Evolutionary conservation across 805 yeast genomes (phyloP).

Genomic region (Metschnikowia hibisci): DNA sequence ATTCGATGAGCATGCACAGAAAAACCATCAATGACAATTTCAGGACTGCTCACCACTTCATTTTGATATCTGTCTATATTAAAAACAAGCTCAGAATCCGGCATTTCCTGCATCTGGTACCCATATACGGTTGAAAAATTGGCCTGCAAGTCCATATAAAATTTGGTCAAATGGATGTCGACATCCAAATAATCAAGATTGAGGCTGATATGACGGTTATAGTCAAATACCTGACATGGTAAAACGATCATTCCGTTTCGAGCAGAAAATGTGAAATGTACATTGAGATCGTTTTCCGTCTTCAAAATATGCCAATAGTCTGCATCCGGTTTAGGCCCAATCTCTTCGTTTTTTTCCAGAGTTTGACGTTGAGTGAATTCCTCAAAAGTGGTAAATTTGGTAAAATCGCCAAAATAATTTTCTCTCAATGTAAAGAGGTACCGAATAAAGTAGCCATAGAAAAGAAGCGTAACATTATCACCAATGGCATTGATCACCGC

Average conservation of each 20-base stretch:
- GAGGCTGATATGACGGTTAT: constrained; percentile 56
- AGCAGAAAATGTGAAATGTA: constrained; percentile 67
- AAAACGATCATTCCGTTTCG: constrained; percentile 66
- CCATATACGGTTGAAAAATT: constrained; percentile 54
- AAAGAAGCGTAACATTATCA: constrained; percentile 60
- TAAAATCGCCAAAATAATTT: constrained; percentile 84
- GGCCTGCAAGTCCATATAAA: constrained; percentile 88
- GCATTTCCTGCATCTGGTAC: constrained; percentile 20
- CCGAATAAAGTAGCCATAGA: constrained; percentile 75
- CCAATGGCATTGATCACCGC: constrained; percentile 63
- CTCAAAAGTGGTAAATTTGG: constrained; percentile 81
- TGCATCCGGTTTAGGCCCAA: constrained; percentile 8
- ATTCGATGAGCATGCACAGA: constrained; percentile 81
- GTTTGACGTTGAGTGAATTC: constrained; percentile 47
- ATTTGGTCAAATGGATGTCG: constrained; percentile 83
- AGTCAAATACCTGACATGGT: constrained; percentile 70
- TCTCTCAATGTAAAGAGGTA: constrained; percentile 74
- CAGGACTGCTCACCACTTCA: constrained; percentile 26
- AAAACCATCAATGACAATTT: constrained; percentile 55
- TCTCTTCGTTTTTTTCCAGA: background rate
- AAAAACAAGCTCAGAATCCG: constrained; percentile 22
- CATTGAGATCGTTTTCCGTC: constrained; percentile 71
- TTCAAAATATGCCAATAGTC: constrained; percentile 42
- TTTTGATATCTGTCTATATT: constrained; percentile 23
- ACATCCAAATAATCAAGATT: constrained; percentile 63